A percentile compares a stretch with the other conserved stretches of the same genome.
These are phyloP conservation scores for Mucor lusitanicus DNA, from an alignment of 371 early-diverging fungal genomes.

Conservation along the genomic window DNA sequence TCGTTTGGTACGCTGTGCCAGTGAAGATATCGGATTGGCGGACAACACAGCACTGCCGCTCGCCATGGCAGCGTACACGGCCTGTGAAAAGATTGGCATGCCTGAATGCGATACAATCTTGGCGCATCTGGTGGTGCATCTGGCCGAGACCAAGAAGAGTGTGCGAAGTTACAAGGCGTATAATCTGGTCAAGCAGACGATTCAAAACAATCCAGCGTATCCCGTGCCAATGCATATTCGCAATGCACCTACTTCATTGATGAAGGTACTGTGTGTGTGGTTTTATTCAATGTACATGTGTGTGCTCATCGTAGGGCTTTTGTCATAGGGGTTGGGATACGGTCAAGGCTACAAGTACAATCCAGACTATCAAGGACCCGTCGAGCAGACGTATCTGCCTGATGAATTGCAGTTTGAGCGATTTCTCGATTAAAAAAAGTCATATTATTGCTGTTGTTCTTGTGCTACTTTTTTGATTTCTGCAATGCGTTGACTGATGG, in stretches of 20 bases:
- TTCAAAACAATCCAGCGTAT: slow-evolving; percentile 62
- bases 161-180: slow-evolving; percentile 80
- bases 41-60: slow-evolving; percentile 76
- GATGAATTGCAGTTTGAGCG: slow-evolving; percentile 53
- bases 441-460: not conserved
- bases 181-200: slow-evolving; percentile 55
- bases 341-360: slow-evolving; percentile 83
- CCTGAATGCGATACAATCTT: slow-evolving; percentile 89
- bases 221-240: slow-evolving; percentile 88
- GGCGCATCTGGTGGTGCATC: slow-evolving; percentile 77
- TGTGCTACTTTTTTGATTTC: slow-evolving; percentile 33
- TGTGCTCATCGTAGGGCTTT: no score
- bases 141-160: slow-evolving; percentile 82
- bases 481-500: slow-evolving; percentile 36
- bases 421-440: slow-evolving; percentile 50
- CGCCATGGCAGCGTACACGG: slow-evolving; percentile 78
- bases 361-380: slow-evolving; percentile 73
- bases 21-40: slow-evolving; percentile 89
- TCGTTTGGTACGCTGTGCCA: slow-evolving; percentile 77
- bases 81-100: slow-evolving; percentile 87
- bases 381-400: slow-evolving; percentile 81
- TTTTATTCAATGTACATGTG: not conserved
- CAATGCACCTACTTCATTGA: slow-evolving; percentile 80
- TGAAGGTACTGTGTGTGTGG: slow-evolving; percentile 49
- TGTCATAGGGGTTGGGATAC: slow-evolving; percentile 66